Percentiles rank a stretch among this genome's conserved stretches.
Conservation (phyloP, 768 basidiomycete genomes). For the Mycena latifolia region DNA sequence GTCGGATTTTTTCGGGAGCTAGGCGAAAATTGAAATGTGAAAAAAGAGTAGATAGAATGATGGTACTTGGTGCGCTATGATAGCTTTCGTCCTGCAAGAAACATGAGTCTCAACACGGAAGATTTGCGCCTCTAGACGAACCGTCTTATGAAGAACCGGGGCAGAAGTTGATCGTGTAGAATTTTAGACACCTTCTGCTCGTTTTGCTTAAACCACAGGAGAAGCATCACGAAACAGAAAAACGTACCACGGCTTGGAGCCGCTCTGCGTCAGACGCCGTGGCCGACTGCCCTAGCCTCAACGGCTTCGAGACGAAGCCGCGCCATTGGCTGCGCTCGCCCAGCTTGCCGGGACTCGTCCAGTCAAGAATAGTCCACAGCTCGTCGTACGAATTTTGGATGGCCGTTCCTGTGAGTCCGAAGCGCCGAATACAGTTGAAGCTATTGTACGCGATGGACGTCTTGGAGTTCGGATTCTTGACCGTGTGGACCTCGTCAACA, state of each 20-base stretch:
- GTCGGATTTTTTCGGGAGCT: slow-evolving; percentile 92
- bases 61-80: slow-evolving; percentile 75
- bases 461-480: slow-evolving; percentile 83
- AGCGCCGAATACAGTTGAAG: slow-evolving; percentile 75
- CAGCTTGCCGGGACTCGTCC: slow-evolving; percentile 86
- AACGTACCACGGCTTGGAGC: slow-evolving; percentile 62
- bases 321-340: slow-evolving; percentile 86
- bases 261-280: slow-evolving; percentile 74
- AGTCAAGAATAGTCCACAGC: slow-evolving; percentile 92
- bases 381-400: slow-evolving; percentile 92
- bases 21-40: background rate
- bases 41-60: slow-evolving; percentile 5
- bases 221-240: background rate
- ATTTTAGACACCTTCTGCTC: slow-evolving; percentile 69
- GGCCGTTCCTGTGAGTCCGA: slow-evolving; percentile 88
- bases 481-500: slow-evolving; percentile 91
- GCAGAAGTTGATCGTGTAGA: slow-evolving; percentile 77
- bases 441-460: slow-evolving; percentile 78
- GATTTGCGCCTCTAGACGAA: background rate
- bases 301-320: slow-evolving; percentile 73
- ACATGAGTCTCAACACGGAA: slow-evolving; percentile 25
- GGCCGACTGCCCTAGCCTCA: slow-evolving; percentile 76
- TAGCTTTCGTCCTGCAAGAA: slow-evolving; percentile 73
- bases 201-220: slow-evolving; percentile 6
- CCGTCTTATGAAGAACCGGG: slow-evolving; percentile 58